Evolutionary conservation across 2,329 filamentous ascomycete genomes (phyloP).

Genomic region (Colletotrichum godetiae): DNA sequence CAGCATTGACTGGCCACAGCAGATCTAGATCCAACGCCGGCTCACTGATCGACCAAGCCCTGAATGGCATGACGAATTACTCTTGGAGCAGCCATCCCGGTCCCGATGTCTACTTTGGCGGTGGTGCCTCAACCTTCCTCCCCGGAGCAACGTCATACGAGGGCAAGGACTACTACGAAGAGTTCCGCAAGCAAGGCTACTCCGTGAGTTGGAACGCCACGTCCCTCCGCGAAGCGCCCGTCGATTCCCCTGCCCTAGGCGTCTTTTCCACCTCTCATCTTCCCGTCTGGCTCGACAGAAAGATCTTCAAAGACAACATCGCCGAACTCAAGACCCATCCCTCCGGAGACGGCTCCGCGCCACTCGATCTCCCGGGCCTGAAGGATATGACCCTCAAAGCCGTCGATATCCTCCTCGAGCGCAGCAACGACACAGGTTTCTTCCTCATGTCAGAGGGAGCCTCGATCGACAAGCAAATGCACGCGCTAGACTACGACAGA

Average conservation of each 20-base stretch:
- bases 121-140: constrained; percentile 84
- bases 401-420: constrained; percentile 77
- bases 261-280: constrained; percentile 82
- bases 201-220: constrained; percentile 80
- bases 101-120: constrained; percentile 85
- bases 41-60: constrained; percentile 78
- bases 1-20: constrained; percentile 78
- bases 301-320: constrained; percentile 80
- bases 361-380: constrained; percentile 81
- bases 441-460: constrained; percentile 91
- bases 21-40: constrained; percentile 76
- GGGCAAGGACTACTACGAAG: constrained; percentile 82
- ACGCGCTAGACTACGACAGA: constrained; percentile 85
- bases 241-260: constrained; percentile 74
- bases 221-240: constrained; percentile 67
- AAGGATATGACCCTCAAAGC: constrained; percentile 93
- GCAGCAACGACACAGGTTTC: constrained; percentile 77
- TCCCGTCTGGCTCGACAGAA: constrained; percentile 88
- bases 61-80: constrained; percentile 82
- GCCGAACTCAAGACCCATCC: constrained; percentile 75
- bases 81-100: constrained; percentile 81
- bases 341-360: constrained; percentile 70
- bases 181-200: constrained; percentile 80
- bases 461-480: constrained; percentile 92
- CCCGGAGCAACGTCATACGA: constrained; percentile 72